phyloP scores from a whole-genome alignment of 306 rosid genomes.

The Lablab purpureus region DNA sequence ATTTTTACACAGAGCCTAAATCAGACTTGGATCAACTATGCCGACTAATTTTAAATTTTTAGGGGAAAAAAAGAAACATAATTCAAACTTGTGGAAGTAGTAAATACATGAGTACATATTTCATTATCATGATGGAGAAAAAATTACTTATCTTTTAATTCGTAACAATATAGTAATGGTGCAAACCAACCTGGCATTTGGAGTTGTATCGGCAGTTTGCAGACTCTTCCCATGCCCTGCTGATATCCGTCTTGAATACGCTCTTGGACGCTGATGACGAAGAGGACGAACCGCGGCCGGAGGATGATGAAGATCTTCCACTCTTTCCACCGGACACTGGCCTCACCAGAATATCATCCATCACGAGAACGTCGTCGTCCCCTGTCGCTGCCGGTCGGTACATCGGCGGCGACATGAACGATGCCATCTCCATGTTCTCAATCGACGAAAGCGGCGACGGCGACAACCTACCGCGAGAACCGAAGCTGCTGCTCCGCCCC shows the following conservation, averaged over 20 bases:
- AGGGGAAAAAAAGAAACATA: too few species aligned
- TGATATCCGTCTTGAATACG: slow-evolving; percentile 48
- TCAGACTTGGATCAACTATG: too few species aligned
- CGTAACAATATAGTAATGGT: slow-evolving; percentile 20
- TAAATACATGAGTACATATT: background rate
- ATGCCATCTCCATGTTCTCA: slow-evolving; percentile 64
- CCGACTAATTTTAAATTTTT: too few species aligned
- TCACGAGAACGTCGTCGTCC: slow-evolving; percentile 75
- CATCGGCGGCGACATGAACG: slow-evolving; percentile 47
- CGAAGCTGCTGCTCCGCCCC: slow-evolving; percentile 55
- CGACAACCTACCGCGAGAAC: slow-evolving; percentile 52
- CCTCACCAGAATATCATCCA: slow-evolving; percentile 71
- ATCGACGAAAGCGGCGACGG: slow-evolving; percentile 61
- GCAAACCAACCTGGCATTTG: slow-evolving; percentile 65
- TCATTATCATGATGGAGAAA: background rate
- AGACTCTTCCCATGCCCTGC: slow-evolving; percentile 54
- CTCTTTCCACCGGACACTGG: slow-evolving; percentile 46
- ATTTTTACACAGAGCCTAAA: too few species aligned
- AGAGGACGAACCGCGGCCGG: slow-evolving; percentile 34
- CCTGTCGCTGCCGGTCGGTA: slow-evolving; percentile 64
- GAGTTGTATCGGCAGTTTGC: slow-evolving; percentile 53
- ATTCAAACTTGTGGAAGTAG: background rate
- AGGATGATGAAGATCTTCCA: slow-evolving; percentile 55
- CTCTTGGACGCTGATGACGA: slow-evolving; percentile 45
- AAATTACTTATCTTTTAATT: slow-evolving; percentile 17